Evolutionary conservation across 306 rosid genomes (phyloP).

Genomic region (Dalbergia oliveri): DNA sequence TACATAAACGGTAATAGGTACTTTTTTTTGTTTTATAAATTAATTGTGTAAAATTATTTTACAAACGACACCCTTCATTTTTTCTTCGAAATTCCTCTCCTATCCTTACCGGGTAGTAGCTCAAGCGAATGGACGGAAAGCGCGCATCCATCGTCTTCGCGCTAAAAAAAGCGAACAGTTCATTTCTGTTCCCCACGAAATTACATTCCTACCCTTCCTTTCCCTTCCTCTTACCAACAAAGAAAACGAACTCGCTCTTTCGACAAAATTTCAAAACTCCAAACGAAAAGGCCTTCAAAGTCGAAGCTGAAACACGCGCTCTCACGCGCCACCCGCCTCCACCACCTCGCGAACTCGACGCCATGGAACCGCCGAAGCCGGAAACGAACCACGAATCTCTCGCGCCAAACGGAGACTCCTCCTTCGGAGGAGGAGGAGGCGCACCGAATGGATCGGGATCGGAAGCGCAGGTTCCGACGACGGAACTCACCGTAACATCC

Average conservation of each 20-base stretch:
- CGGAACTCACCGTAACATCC: constrained; percentile 41
- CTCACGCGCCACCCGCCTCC: constrained; percentile 30
- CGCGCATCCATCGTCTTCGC: constrained; percentile 39
- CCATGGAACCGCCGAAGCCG: constrained; percentile 64
- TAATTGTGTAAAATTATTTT: neutral
- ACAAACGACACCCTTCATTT: neutral
- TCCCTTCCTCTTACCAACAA: constrained; percentile 11
- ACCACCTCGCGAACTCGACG: neutral
- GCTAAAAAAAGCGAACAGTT: constrained; percentile 43
- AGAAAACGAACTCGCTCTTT: neutral
- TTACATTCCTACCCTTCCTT: constrained; percentile 18
- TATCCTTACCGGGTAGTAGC: neutral
- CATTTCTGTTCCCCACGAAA: neutral
- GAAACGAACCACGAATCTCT: constrained; percentile 42
- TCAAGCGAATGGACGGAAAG: constrained; percentile 34
- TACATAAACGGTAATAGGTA: too few species aligned
- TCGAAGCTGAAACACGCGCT: neutral
- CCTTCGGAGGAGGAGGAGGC: constrained; percentile 43
- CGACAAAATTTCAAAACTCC: neutral
- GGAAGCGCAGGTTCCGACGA: constrained; percentile 25
- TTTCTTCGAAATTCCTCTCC: neutral
- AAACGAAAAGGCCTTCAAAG: neutral
- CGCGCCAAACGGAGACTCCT: constrained; percentile 46
- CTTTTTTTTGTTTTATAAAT: too few species aligned
- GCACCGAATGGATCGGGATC: constrained; percentile 56